phyloP scores from a whole-genome alignment of 2,329 filamentous ascomycete genomes.

The Colletotrichum destructivum region DNA sequence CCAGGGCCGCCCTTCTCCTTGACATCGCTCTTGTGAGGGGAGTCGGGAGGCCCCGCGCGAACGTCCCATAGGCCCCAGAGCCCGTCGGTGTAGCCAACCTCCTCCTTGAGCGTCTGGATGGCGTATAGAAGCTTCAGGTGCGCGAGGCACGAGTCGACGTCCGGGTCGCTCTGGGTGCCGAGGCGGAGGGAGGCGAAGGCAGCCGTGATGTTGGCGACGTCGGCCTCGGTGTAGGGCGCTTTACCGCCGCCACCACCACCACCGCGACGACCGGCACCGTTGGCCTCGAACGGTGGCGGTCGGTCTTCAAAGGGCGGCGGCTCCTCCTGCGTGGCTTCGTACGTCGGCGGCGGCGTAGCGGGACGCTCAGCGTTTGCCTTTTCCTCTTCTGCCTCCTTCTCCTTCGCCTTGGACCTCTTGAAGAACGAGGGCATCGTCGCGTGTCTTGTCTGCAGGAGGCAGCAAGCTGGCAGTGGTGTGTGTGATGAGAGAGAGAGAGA shows the following conservation, averaged over 20 bases:
- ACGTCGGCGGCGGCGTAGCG: slow-evolving; percentile 38
- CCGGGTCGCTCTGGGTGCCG: slow-evolving; percentile 52
- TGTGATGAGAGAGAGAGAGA: background rate
- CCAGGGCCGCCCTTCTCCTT: background rate
- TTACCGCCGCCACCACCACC: background rate
- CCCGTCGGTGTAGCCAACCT: slow-evolving; percentile 76
- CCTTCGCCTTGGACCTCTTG: slow-evolving; percentile 36
- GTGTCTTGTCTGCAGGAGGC: background rate
- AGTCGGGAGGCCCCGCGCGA: slow-evolving; percentile 48
- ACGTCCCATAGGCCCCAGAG: slow-evolving; percentile 75
- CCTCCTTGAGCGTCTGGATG: slow-evolving; percentile 77
- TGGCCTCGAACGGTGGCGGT: slow-evolving; percentile 38
- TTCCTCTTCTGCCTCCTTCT: slow-evolving; percentile 38
- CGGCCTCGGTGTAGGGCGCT: background rate
- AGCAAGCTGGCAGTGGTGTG: background rate
- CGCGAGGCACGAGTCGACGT: slow-evolving; percentile 73
- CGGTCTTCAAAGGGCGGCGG: slow-evolving; percentile 35
- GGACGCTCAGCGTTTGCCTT: slow-evolving; percentile 27
- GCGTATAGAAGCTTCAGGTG: slow-evolving; percentile 82
- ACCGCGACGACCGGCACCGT: too few relatives aligned
- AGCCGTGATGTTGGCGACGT: slow-evolving; percentile 50
- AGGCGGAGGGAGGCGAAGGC: slow-evolving; percentile 58
- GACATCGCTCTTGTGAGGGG: slow-evolving; percentile 15
- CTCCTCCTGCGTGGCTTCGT: slow-evolving; percentile 20
- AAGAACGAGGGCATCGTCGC: slow-evolving; percentile 38